These are phyloP conservation scores for Eucalyptus grandis DNA, from an alignment of 345 rosid genomes.

Conservation along the genomic window DNA sequence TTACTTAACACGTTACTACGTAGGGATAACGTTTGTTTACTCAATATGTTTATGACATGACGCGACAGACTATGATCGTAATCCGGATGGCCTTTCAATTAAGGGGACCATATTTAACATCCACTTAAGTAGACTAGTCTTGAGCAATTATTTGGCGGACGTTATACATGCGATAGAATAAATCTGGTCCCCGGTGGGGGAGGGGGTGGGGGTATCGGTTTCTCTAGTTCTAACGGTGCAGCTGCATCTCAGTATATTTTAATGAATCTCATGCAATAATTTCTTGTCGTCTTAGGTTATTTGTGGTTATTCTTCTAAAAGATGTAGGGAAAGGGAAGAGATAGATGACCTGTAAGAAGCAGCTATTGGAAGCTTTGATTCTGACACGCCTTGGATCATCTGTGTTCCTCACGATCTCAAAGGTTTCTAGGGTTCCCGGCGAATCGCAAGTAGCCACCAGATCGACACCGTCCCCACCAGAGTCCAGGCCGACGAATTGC, in stretches of 20 bases:
- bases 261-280: background rate
- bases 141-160: background rate
- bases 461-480: conserved; percentile 5
- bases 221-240: background rate
- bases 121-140: background rate
- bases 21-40: too few species aligned
- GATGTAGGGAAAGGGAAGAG: background rate
- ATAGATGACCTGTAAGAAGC: conserved; percentile 30
- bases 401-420: conserved; percentile 27
- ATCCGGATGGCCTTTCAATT: background rate
- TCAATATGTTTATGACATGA: too few species aligned
- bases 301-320: background rate
- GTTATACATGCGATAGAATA: background rate
- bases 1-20: too few species aligned
- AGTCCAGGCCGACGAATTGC: conserved; percentile 32
- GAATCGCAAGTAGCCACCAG: conserved; percentile 15
- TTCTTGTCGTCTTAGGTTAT: background rate
- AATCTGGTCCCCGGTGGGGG: background rate
- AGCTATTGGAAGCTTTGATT: conserved; percentile 39
- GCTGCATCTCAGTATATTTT: background rate
- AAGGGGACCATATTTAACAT: background rate
- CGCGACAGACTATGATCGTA: too few species aligned
- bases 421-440: conserved; percentile 12
- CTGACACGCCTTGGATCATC: conserved; percentile 17
- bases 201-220: rapidly evolving